Evolutionary conservation across 352 stramenopile species (phyloP).

Genomic region (Globisporangium orthogonon): DNA sequence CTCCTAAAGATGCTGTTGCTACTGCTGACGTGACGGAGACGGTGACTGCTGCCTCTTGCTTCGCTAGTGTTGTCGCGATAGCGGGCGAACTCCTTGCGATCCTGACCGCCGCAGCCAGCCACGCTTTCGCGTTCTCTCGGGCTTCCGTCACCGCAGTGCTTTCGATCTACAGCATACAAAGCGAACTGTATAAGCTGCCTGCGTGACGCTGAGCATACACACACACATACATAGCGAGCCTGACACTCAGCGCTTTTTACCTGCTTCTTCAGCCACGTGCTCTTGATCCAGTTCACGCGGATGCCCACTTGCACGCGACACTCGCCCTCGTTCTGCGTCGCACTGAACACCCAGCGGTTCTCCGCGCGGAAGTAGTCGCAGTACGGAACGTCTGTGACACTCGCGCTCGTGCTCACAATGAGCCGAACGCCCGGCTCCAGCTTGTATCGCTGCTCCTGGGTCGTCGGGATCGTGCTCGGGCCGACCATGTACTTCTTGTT

Average conservation of each 20-base stretch:
- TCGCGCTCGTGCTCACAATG: slow-evolving; percentile 68
- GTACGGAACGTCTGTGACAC: slow-evolving; percentile 73
- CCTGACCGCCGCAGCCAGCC: slow-evolving; percentile 40
- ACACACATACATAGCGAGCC: neutral
- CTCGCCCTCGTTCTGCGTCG: slow-evolving; percentile 25
- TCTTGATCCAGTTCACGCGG: slow-evolving; percentile 73
- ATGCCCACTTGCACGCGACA: slow-evolving; percentile 62
- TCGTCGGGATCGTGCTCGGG: slow-evolving; percentile 67
- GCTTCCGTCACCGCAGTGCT: slow-evolving; percentile 65
- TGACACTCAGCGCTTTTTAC: slow-evolving; percentile 14
- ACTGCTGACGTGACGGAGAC: neutral
- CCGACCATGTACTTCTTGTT: slow-evolving; percentile 90
- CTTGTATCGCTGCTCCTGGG: slow-evolving; percentile 61
- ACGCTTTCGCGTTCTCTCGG: slow-evolving; percentile 46
- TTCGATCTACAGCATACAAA: slow-evolving; percentile 50
- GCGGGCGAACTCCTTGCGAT: slow-evolving; percentile 1
- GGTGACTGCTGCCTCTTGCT: neutral
- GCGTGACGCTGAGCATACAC: neutral
- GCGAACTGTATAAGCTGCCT: neutral
- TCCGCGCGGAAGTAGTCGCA: slow-evolving; percentile 87
- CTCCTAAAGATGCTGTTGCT: neutral
- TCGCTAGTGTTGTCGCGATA: neutral
- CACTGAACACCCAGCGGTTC: slow-evolving; percentile 78
- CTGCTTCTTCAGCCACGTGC: slow-evolving; percentile 86
- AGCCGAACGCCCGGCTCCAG: slow-evolving; percentile 37